Evolutionary conservation across 768 basidiomycete genomes (phyloP), one percentile per base, ranked within the genome.

Genomic region (Hericium alpestre): DNA sequence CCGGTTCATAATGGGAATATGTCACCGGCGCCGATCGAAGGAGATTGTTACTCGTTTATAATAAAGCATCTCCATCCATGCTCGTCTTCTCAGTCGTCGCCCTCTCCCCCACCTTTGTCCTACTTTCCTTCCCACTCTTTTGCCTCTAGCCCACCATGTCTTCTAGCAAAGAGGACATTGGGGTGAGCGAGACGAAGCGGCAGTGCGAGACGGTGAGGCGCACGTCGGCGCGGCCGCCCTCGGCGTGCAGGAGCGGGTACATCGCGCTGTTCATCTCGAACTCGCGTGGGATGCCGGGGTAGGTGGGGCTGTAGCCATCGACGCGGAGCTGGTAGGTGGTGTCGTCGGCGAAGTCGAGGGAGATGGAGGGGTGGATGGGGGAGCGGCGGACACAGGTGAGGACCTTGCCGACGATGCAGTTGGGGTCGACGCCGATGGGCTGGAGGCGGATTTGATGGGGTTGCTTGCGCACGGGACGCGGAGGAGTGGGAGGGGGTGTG

Each of bases 231-330:
- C 64, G 20, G 23, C 49, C 40, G 6, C 62, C 63, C 47, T 58
- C 54, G 12, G 65, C 64, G 54, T 67, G 61, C 40, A 84, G 71
- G 50, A 78, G 65, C 0, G 72, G 66, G 20, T 76, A 71, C 10
- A 76, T 66, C 15, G 56, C 63, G 40, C 71, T 66, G 61, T 77
- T 72, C 73, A 76, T 81, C 69, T 84, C 83, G 51, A 84, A 73
- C 43, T 70, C 71, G 67, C 83, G 84, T 10, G 83, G 82, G 46
- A 84, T 65, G 53, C 83, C 82, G 38, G 70, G 77, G 63, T 78
- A 73, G 13, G 69, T 58, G 1, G 83, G 83, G 60, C 82, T 71
- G 66, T 85, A 84, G 2, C 83, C 83, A 51, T 83, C 82, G 39
- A 85, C 76, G n/a, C 76, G 76, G 53, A 85, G 56, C 61, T 73